Base-by-base conservation (phyloP, 2,329 filamentous ascomycete species). In the Talaromyces marneffei region DNA sequence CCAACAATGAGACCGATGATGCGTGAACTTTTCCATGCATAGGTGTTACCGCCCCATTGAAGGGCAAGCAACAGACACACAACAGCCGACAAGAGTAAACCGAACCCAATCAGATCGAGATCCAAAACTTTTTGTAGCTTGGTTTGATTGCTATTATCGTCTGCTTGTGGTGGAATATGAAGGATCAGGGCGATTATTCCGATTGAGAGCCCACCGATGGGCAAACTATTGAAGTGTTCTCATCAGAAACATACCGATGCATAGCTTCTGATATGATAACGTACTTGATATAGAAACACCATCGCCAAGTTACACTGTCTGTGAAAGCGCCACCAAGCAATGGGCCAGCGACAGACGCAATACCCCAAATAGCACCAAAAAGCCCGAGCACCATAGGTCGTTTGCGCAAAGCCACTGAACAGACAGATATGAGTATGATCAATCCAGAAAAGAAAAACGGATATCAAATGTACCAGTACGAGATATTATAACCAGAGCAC, bases 231-330 rank as follows among this genome's bases (percentile, higher is more conserved):
- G 25, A 6, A 16, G 8, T 8, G 3, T n/a, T 29, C 7, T 2
- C 7, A 29, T 48, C 8, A 27, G 23, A 10, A 4, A 7, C 12
- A 7, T 14, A 9, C 23, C 1, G 12, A 2, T 0, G 3, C 9
- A 23, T 37, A 3, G 18, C 18, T 42, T 16, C 2, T 2, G 3
- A 7, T n/a, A 33, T n/a, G 9, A 23, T 12, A 20, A 12, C 42
- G n/a, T 25, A 58, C 40, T 88, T 88, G 66, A 87, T 79, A 66
- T 83, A 61, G 53, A 46, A 59, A 55, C 68, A 80, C 78, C 78
- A 79, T 7, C 79, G 67, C 78, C 79, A 79, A 29, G 75, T 72
- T 6, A 79, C 66, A 39, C 75, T 68, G 63, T 78, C 74, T 23
- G 78, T 78, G 64, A 79, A 79, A 39, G 74, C 74, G 57, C 77